Evolutionary conservation across 805 yeast species (phyloP), one percentile per base, ranked within the genome.

Genomic region (Saturnispora saitoi): DNA sequence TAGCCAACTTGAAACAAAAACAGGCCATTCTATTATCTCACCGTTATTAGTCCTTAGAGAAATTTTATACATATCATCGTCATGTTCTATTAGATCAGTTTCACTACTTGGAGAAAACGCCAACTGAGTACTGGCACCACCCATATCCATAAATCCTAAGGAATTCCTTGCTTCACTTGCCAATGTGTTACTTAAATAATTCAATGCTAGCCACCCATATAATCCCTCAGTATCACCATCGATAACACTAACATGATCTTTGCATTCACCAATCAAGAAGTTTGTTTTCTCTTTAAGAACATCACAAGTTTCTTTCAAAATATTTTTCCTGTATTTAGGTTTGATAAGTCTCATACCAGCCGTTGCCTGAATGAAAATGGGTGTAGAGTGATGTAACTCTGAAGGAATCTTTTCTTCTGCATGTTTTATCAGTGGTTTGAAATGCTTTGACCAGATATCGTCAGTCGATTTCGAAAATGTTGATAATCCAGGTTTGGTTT

Each of bases 121-220:
- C 20, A 93, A 78, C 61, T 93, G 99, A 0, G 96, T 88, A 2
- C 96, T 88, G 0, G 99, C 99, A 12, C 99, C 99, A 14, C 99
- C 99, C 99, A 93, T 93, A 64, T 93, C 99, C 91, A 93, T 84
- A 58, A 93, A 91, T 4, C 99, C 99, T 54, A 76, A 82, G 0
- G 95, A 80, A 2, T 64, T 60, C 10, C 61, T 63, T 32, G 72
- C 71, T 56, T 73, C 76, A 47, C 73, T 62, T 51, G 81, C 72
- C 43, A 86, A 69, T 51, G 77, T 77, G 1, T 86, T 83, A 65
- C 83, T 75, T 48, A 93, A 66, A 65, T 91, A 93, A 63, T 93
- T 93, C 43, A 93, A 70, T 0, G 91, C 93, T 29, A 93, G 64
- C 99, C 99, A 93, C 14, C 99, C 99, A 61, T 87, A 93, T 8